Conservation (phyloP, 1,284 basidiomycete species). For the Singerocomus rubriflavus region DNA sequence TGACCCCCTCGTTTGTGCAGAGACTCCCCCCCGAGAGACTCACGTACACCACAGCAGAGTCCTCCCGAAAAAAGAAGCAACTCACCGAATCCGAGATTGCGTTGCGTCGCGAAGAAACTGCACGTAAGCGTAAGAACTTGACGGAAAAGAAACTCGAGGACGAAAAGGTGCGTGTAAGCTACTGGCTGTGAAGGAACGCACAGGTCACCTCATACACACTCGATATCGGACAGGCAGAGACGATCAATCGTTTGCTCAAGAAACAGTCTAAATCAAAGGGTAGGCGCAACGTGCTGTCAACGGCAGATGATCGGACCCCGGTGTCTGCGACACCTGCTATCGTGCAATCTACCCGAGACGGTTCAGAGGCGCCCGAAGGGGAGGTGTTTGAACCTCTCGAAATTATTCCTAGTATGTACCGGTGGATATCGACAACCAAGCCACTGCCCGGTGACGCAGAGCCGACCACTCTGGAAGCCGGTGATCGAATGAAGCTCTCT, state of each 20-base stretch:
- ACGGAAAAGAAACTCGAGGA: slow-evolving; percentile 90
- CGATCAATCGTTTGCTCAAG: slow-evolving; percentile 88
- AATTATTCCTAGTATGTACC: slow-evolving; percentile 51
- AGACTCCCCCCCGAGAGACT: neutral
- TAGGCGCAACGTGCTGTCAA: slow-evolving; percentile 54
- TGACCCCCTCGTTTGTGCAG: neutral
- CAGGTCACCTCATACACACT: neutral
- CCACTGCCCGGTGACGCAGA: slow-evolving; percentile 4
- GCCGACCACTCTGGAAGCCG: neutral
- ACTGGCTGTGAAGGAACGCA: neutral
- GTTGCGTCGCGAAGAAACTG: slow-evolving; percentile 80
- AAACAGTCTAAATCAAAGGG: slow-evolving; percentile 75
- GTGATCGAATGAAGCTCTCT: slow-evolving; percentile 39
- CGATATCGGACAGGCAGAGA: slow-evolving; percentile 56
- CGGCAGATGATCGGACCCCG: slow-evolving; percentile 44
- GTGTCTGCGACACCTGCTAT: slow-evolving; percentile 31
- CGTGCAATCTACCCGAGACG: slow-evolving; percentile 29
- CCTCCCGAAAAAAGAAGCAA: slow-evolving; percentile 68
- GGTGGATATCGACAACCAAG: slow-evolving; percentile 56
- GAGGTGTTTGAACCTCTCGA: slow-evolving; percentile 35
- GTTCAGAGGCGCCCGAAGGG: slow-evolving; percentile 32
- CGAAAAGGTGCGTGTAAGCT: slow-evolving; percentile 77
- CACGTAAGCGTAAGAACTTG: slow-evolving; percentile 80
- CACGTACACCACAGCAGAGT: slow-evolving; percentile 37
- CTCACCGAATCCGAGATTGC: slow-evolving; percentile 83